Evolutionary conservation across 108 stramenopile genomes (phyloP), one percentile per base, ranked within the genome.

Genomic region (Skeletonema menzelii): DNA sequence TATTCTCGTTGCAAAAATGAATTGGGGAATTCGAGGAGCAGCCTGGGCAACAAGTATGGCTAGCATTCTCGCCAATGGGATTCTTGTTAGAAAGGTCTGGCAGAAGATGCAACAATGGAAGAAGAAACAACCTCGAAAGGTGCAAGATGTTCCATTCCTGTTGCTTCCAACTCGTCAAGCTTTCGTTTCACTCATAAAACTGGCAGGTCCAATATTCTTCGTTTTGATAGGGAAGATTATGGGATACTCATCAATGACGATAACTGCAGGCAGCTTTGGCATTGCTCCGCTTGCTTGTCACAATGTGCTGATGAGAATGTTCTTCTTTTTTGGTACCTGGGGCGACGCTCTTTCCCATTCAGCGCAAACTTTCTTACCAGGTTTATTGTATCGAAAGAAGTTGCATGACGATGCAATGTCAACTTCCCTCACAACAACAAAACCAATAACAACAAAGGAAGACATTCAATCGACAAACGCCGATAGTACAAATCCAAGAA

Each of bases 241-340:
- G 38, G 90, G 90, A 60, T 95, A 92, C 73, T 84, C 80, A n/a
- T 82, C 82, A 38, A 77, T 95, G 84, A 93, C 93, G 19, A 38
- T 96, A 0, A 78, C 83, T 15, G 88, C 90, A 5, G 90, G 88
- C 5, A 68, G 63, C 60, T 91, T 92, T 79, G 95, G 96, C 3
- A 71, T 94, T 61, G 57, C 90, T 5, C 59, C 85, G 13, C 64
- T 97, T 63, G 95, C 96, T 11, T 82, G 88, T 46, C 94, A 95
- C 72, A 94, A 92, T 63, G 88, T 97, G 40, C 79, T 94, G 79
- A 85, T 95, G 84, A 67, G 92, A 44, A 70, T 97, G 34, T 97
- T 95, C 82, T 97, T 96, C 84, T 97, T 97, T 76, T 97, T 92
- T 80, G 80, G 75, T 8, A 97, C 93, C 13, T 92, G 95, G 60